Evolutionary conservation across 2,329 filamentous ascomycete genomes (phyloP), one percentile per base, ranked within the genome.

Genomic region (Aspergillus ruber): DNA sequence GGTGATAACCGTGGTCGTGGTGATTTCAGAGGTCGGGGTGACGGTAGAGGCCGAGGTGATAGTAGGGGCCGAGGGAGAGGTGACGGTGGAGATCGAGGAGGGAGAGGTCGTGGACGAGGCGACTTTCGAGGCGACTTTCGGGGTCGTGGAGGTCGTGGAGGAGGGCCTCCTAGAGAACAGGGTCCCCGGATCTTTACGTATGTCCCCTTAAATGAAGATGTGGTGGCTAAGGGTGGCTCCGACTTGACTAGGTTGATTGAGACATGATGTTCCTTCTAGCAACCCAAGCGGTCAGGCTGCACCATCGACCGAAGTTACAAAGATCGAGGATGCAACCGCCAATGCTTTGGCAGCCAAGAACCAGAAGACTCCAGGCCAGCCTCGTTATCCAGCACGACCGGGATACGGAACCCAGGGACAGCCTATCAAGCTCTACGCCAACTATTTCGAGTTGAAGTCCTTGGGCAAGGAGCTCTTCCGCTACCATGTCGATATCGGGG

Each of bases 401-500:
- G 68, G 62, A 2, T 71, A 62, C 50, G 69, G 69, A 17, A 68
- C 63, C 1, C 50, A 50, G 23, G 69, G 69, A 13, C 49, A 38
- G 13, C 46, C 51, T 2, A 56, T 70, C 4, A 53, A 53, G 2
- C 55, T 72, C 1, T 70, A 63, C 54, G 65, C 69, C 27, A 72
- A 72, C 47, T 71, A 70, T 40, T 60, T 72, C 42, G 52, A 65
- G 12, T 53, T 72, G 36, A 65, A 56, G 7, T 65, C 67, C 7
- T 65, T 60, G 8, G 66, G 50, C n/a, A 67, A 63, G 49, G 47
- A 60, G 1, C 54, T 77, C 2, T 71, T 62, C 47, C 66, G 70
- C 3, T 77, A 78, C 49, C 63, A 65, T 27, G 53, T 77, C 17
- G 53, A 62, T 7, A 59, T 68, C 17, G 50, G 53, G 1, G 58